Base-by-base conservation (phyloP, 495 filamentous ascomycete species). In the Parathielavia appendiculata region DNA sequence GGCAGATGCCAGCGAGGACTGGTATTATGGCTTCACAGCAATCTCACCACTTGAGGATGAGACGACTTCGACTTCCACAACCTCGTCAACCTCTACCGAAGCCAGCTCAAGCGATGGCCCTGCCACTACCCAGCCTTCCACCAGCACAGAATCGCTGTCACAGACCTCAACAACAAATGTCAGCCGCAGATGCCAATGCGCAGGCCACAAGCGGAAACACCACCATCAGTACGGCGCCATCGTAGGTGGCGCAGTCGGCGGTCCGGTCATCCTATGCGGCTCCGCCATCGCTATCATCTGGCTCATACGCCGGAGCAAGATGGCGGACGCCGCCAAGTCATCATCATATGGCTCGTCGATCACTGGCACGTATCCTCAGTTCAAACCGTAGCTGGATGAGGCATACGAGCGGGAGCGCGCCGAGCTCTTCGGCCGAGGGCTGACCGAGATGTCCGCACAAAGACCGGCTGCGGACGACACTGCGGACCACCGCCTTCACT, bases 151-250 rank as follows among this genome's bases (percentile, higher is more conserved):
- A n/a, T n/a, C n/a, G n/a, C n/a, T n/a, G n/a, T n/a, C n/a, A n/a
- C n/a, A n/a, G n/a, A n/a, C n/a, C n/a, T n/a, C n/a, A n/a, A n/a
- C n/a, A n/a, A n/a, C n/a, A n/a, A n/a, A n/a, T n/a, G n/a, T n/a
- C n/a, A n/a, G n/a, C n/a, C n/a, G n/a, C n/a, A n/a, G n/a, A n/a
- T n/a, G n/a, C 19, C 19, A 23, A 36, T 7, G 12, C 30, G 5
- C 30, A 20, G 19, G 20, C 26, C 22, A 53, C 19, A 36, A 12
- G 20, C 16, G 40, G 4, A 1, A 17, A 17, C 30, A 4, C 17
- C 41, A 10, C n/a, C 43, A 39, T 50, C 54, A 49, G 40, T 45
- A 40, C n/a, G 49, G 30, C 13, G 49, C 50, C 41, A 54, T 59
- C 23, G 32, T 54, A 6, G 57, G 57, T 16, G 57, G 49, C 20